phyloP scores from a whole-genome alignment of 805 yeast genomes.

The Metschnikowia cerradonensis region DNA sequence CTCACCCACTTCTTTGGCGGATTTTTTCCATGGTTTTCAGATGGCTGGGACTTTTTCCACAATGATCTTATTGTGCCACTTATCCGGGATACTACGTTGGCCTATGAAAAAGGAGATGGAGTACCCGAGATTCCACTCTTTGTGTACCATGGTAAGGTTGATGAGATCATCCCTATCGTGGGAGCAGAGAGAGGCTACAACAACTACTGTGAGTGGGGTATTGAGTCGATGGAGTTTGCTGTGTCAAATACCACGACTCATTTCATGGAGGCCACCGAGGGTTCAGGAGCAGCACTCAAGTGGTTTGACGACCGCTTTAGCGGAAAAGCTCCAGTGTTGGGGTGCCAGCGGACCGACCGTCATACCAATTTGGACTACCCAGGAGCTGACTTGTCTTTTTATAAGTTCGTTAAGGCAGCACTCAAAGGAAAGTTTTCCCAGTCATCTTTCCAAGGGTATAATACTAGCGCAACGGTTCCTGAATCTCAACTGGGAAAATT shows the following conservation, averaged over 20 bases:
- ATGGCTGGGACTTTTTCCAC: not conserved
- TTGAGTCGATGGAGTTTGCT: conserved; percentile 26
- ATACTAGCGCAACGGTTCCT: not conserved
- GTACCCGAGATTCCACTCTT: conserved; percentile 25
- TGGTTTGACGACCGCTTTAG: conserved; percentile 14
- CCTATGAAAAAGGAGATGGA: conserved; percentile 4
- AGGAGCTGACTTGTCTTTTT: conserved; percentile 6
- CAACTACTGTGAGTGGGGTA: conserved; percentile 29
- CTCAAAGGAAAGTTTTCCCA: too few species aligned
- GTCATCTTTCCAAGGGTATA: not conserved
- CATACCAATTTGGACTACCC: conserved; percentile 13
- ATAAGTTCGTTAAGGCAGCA: not conserved
- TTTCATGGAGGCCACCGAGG: conserved; percentile 18
- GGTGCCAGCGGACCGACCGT: conserved; percentile 9
- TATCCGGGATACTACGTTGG: conserved; percentile 6
- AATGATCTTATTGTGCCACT: not conserved
- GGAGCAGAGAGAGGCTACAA: conserved; percentile 20
- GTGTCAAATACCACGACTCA: conserved; percentile 24
- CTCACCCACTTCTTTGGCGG: not conserved
- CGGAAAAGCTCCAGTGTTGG: conserved; percentile 9
- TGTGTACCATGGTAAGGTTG: conserved; percentile 22
- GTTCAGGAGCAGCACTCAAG: conserved; percentile 10
- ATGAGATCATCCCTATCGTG: conserved; percentile 21
- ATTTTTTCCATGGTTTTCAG: not conserved
- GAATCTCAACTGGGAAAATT: not conserved